Base-by-base conservation (phyloP, 2,329 filamentous ascomycete species). In the Penicillium sp. region DNA sequence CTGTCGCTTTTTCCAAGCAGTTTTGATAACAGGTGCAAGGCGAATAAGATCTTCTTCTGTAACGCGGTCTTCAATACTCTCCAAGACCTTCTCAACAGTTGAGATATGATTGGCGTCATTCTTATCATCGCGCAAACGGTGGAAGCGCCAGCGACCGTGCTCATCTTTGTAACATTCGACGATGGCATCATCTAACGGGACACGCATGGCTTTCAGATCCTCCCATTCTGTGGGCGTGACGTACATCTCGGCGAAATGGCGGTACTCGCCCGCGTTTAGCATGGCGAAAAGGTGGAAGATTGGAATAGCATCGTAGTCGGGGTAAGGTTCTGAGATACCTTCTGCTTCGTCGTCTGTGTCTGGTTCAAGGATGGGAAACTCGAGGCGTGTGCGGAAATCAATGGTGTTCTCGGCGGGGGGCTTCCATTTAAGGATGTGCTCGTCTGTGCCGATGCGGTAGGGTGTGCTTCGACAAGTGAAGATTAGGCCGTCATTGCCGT, bases 391-490 rank as follows among this genome's bases (percentile, higher is more conserved):
- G 43, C 89, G 85, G 74, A 96, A 97, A 73, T 99, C 95, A 65
- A 99, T 87, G 0, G 92, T 96, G 78, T 99, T 99, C 74, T 99
- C 95, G 63, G 91, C 83, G 4, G 92, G 91, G 0, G 93, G 92
- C 77, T 99, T 99, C 95, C 95, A 99, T 75, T 99, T 99, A 39
- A 99, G 81, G 62, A 97, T 99, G 73, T 96, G 89, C 50, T 86
- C 85, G 75, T 99, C 95, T 13, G 95, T 99, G 64, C 95, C 95
- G 64, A 90, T 88, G 67, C 88, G 88, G 79, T 99, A 99, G 10
- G 88, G 84, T 19, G 91, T 92, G 67, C 87, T 89, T 62, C 91
- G 87, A 77, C 93, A 96, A n/a, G 95, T 98, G 77, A 98, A 99
- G 70, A 99, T 96, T 47, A 99, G 83, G 6, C 95, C 95, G 73